These are phyloP conservation scores for Magnolia kwangsiensis DNA, from an alignment of 164 flowering plant genomes.

Conservation along the genomic window DNA sequence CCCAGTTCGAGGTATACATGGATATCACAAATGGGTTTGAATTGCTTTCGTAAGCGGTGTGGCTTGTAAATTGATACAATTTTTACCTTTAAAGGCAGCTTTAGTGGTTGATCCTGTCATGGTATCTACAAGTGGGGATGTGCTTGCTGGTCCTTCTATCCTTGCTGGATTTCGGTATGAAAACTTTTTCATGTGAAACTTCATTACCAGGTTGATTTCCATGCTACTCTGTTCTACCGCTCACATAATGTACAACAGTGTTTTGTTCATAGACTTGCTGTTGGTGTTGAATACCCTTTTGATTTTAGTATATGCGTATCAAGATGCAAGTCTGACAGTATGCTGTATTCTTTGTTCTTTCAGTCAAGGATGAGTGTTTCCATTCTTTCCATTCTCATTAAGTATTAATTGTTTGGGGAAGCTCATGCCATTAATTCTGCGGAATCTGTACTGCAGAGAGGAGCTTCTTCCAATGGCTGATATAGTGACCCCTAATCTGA, in stretches of 20 bases:
- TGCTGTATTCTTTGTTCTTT: background rate
- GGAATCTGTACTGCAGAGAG: slow-evolving; percentile 42
- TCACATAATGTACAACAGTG: background rate
- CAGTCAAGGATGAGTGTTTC: background rate
- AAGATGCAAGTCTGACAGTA: background rate
- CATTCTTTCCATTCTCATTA: background rate
- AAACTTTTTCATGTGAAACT: background rate
- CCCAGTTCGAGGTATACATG: slow-evolving; percentile 62
- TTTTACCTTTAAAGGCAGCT: slow-evolving; percentile 66
- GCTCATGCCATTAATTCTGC: background rate
- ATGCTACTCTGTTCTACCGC: background rate
- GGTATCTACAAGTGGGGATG: slow-evolving; percentile 97
- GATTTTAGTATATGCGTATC: too few species aligned
- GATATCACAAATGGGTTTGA: background rate
- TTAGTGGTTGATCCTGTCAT: slow-evolving; percentile 97
- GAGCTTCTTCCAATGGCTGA: slow-evolving; percentile 87
- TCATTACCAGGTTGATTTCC: background rate
- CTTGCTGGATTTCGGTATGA: slow-evolving; percentile 63
- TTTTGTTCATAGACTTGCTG: background rate
- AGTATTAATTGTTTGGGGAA: too few species aligned
- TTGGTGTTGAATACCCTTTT: background rate
- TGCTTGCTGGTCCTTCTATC: slow-evolving; percentile 75
- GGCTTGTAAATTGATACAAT: slow-evolving; percentile 19
- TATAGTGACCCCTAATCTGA: slow-evolving; percentile 87
- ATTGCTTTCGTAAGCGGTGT: background rate